phyloP scores from a whole-genome alignment of 2,329 filamentous ascomycete species.

The Microsporum canis region DNA sequence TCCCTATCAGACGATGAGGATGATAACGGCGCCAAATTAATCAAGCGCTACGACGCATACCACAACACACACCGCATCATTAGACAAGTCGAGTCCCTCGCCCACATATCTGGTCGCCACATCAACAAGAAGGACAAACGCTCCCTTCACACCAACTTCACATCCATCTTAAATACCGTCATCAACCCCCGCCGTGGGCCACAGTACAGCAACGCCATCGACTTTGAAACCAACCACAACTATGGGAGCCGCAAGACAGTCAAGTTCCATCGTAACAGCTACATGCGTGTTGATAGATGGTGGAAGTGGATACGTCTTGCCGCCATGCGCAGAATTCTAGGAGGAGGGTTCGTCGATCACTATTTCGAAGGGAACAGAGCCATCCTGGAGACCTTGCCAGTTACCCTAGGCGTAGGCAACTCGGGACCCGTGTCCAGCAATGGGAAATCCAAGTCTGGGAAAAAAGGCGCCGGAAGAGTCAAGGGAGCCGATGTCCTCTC shows the following conservation, averaged over 20 bases:
- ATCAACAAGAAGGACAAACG: constrained; percentile 58
- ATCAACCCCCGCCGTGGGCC: constrained; percentile 57
- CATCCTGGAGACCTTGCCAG: constrained; percentile 48
- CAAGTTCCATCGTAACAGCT: constrained; percentile 46
- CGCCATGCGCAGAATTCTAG: constrained; percentile 49
- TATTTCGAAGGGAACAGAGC: constrained; percentile 50
- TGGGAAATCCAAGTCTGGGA: not conserved
- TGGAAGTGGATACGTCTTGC: constrained; percentile 59
- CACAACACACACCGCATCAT: constrained; percentile 52
- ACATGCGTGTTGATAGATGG: constrained; percentile 58
- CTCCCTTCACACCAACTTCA: constrained; percentile 53
- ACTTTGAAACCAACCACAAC: constrained; percentile 47
- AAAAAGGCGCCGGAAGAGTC: not conserved
- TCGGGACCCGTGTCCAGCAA: not conserved
- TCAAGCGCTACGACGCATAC: constrained; percentile 58
- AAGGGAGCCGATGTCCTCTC: not conserved
- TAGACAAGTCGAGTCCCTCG: constrained; percentile 48
- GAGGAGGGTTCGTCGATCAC: constrained; percentile 51
- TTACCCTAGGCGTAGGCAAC: constrained; percentile 11
- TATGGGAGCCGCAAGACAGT: constrained; percentile 54
- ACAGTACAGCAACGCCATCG: constrained; percentile 52
- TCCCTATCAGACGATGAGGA: constrained; percentile 24
- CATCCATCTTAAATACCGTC: constrained; percentile 54
- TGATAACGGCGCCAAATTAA: constrained; percentile 31
- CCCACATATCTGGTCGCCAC: constrained; percentile 48